phyloP scores from a whole-genome alignment of 768 basidiomycete genomes.

The Mycena amicta region DNA sequence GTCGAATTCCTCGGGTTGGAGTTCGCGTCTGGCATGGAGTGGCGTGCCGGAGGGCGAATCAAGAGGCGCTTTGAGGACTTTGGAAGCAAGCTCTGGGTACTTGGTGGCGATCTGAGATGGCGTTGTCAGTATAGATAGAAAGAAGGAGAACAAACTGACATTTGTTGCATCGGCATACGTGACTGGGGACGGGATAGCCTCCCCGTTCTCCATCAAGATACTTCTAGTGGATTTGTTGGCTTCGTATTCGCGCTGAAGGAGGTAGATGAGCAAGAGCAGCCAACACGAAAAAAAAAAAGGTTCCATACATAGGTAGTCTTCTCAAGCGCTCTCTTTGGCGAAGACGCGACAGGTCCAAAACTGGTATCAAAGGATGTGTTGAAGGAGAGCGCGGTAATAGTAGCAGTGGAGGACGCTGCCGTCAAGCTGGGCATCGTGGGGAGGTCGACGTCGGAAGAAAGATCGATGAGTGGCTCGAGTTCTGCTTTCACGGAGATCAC shows the following conservation, averaged over 20 bases:
- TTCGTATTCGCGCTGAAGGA: neutral
- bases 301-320: too few species aligned
- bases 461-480: constrained; percentile 16
- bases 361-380: constrained; percentile 11
- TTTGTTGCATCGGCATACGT: constrained; percentile 46
- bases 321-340: neutral
- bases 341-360: neutral
- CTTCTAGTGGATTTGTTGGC: neutral
- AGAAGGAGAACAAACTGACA: constrained; percentile 24
- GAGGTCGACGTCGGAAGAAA: constrained; percentile 1
- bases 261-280: neutral
- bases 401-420: neutral
- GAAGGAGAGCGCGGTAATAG: neutral
- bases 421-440: constrained; percentile 9
- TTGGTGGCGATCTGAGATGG: constrained; percentile 38
- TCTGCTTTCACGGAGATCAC: neutral
- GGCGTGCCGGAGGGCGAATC: constrained; percentile 16
- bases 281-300: too few species aligned
- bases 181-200: constrained; percentile 26
- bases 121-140: too few species aligned
- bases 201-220: constrained; percentile 5
- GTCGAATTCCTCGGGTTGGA: neutral
- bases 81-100: constrained; percentile 36
- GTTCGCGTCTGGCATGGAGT: constrained; percentile 5
- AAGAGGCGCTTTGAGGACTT: constrained; percentile 36